Evolutionary conservation across 169 alveolate species (phyloP), one percentile per base, ranked within the genome.

Genomic region (Plasmodium inui): DNA sequence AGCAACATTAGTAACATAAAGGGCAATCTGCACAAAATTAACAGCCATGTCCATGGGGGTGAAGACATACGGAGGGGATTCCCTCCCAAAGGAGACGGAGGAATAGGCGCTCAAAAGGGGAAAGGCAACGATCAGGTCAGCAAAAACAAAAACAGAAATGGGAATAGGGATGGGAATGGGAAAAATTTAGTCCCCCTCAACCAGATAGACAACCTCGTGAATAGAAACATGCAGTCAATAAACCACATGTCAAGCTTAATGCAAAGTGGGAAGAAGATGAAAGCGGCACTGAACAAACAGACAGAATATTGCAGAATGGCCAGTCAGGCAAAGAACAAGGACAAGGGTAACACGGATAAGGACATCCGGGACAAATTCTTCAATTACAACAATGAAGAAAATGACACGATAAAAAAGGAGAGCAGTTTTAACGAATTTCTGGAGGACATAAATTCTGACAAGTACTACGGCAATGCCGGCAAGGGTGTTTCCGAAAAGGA

Each of bases 171-270:
- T 19, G 81, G 26, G 70, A 88, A 44, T 44, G 32, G 41, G n/a
- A 88, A 79, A 55, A 72, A 79, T 39, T 46, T 78, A 32, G 26
- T 73, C 28, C 82, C 94, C 10, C 50, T 88, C 41, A 88, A 67
- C 50, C 39, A 44, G 72, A 79, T 89, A 57, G 94, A 89, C 72
- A 89, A 26, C 41, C 50, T 89, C 37, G 94, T 89, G 34, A 89
- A 89, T 37, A 44, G 82, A 34, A 89, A 89, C 46, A 89, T 89
- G 94, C 94, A 89, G 72, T 89, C 94, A 0, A 80, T 89, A 61
- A 89, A 89, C 82, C 94, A 89, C 37, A 73, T 89, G 46, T 89
- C 94, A 1, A 55, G 74, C 7, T 79, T 89, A 61, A 89, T 89
- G 83, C 82, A 79, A 41, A 89, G 83, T 34, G 72, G 70, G 22